Conservation (phyloP, 2,329 filamentous ascomycete genomes). For the Lachnellula cervina region DNA sequence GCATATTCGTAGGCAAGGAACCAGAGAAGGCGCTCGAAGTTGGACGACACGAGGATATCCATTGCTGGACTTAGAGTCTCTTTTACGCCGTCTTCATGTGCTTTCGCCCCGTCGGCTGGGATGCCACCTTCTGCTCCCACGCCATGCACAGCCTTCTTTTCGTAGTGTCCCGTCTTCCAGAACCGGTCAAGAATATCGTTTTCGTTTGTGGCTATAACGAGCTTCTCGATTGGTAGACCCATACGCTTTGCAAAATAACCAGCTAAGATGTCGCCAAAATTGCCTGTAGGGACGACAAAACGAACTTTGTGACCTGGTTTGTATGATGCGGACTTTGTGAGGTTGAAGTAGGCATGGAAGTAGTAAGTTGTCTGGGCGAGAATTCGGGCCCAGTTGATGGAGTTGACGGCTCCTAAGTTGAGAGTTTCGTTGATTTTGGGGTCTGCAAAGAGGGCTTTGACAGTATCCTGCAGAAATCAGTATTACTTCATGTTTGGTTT, state of each 20-base stretch:
- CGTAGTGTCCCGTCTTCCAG: constrained; percentile 84
- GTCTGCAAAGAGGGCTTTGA: constrained; percentile 90
- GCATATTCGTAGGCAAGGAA: constrained; percentile 77
- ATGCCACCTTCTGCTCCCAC: constrained; percentile 51
- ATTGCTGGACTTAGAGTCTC: constrained; percentile 93
- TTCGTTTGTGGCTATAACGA: constrained; percentile 91
- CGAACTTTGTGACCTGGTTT: constrained; percentile 65
- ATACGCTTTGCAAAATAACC: constrained; percentile 90
- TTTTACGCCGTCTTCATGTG: constrained; percentile 69
- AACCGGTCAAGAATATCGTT: constrained; percentile 97
- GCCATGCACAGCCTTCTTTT: constrained; percentile 68
- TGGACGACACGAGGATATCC: constrained; percentile 94
- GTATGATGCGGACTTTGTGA: constrained; percentile 58
- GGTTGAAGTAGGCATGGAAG: constrained; percentile 87
- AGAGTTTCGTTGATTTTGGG: constrained; percentile 74
- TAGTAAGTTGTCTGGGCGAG: constrained; percentile 97
- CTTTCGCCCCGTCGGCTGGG: constrained; percentile 52
- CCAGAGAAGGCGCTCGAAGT: constrained; percentile 95
- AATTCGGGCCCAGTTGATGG: constrained; percentile 94
- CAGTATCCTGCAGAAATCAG: constrained; percentile 60
- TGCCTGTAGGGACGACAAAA: constrained; percentile 89
- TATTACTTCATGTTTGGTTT: neutral
- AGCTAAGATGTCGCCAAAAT: constrained; percentile 92
- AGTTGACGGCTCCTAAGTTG: constrained; percentile 90
- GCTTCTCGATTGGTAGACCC: constrained; percentile 82